A percentile compares a stretch with the other conserved stretches of the same genome.
These are phyloP conservation scores for Alternaria triticimaculans DNA, from an alignment of 2,329 filamentous ascomycete genomes.

Conservation along the genomic window DNA sequence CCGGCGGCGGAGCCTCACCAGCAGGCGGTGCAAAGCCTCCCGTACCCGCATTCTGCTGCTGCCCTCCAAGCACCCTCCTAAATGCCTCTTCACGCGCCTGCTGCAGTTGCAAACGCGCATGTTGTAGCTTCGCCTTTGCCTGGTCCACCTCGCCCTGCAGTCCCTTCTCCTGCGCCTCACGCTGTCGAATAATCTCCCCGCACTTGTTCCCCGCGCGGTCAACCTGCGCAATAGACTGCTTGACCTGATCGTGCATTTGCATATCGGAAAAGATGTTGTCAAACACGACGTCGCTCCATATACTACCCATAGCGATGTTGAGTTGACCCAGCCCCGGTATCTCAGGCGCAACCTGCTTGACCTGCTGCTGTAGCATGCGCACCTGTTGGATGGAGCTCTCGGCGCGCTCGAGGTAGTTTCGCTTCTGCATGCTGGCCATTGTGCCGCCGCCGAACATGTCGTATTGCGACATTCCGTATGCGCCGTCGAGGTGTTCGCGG, in stretches of 20 bases:
- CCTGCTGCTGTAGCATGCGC: constrained; percentile 46
- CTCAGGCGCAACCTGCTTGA: constrained; percentile 50
- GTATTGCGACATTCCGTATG: constrained; percentile 36
- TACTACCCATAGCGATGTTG: constrained; percentile 54
- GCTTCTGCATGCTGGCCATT: constrained; percentile 61
- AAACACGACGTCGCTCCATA: constrained; percentile 62
- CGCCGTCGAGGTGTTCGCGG: constrained; percentile 26
- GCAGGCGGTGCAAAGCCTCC: neutral
- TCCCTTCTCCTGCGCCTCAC: constrained; percentile 37
- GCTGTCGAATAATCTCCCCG: constrained; percentile 45
- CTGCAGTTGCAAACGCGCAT: constrained; percentile 51
- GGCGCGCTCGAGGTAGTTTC: constrained; percentile 58
- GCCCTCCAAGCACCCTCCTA: constrained; percentile 30
- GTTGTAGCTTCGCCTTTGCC: constrained; percentile 40
- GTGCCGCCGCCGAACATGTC: constrained; percentile 61
- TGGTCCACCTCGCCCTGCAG: constrained; percentile 33
- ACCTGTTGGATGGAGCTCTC: constrained; percentile 54
- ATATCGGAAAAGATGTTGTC: constrained; percentile 63
- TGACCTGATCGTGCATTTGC: constrained; percentile 61
- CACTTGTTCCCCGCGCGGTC: constrained; percentile 25
- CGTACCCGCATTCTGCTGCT: neutral
- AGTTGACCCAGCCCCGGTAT: constrained; percentile 51
- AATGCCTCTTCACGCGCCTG: constrained; percentile 55
- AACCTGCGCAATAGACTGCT: constrained; percentile 49
- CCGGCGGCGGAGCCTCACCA: constrained; percentile 11